Percentiles rank a stretch among this genome's conserved stretches.
These are phyloP conservation scores for Paragyromitra xinjiangensis DNA, from an alignment of 495 filamentous ascomycete species.

Conservation along the genomic window DNA sequence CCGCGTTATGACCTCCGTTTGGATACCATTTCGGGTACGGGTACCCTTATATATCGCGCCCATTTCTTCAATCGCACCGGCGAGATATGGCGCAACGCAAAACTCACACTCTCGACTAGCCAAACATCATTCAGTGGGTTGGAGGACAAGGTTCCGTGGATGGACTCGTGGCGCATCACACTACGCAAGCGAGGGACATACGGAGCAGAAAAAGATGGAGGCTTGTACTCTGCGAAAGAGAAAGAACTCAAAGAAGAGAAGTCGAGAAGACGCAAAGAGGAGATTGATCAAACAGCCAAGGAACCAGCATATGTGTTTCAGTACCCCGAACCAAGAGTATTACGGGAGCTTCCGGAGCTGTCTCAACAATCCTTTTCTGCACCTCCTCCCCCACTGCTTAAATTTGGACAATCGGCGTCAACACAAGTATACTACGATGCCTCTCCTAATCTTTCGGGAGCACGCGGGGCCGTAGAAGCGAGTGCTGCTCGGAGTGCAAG, in stretches of 20 bases:
- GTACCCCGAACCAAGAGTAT: not conserved
- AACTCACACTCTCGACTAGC: constrained; percentile 72
- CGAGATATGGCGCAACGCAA: constrained; percentile 74
- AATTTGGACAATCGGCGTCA: not conserved
- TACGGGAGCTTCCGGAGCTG: not conserved
- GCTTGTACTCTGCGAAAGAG: constrained; percentile 42
- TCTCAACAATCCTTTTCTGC: not conserved
- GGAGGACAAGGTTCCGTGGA: constrained; percentile 66
- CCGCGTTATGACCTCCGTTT: constrained; percentile 73
- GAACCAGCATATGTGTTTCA: not conserved
- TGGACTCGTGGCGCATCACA: constrained; percentile 70
- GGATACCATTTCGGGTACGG: constrained; percentile 66
- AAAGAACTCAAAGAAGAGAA: constrained; percentile 34
- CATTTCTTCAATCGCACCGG: constrained; percentile 71
- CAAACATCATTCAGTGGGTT: constrained; percentile 71
- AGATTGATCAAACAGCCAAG: constrained; percentile 25
- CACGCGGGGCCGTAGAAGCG: too few species aligned
- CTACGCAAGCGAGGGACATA: constrained; percentile 56
- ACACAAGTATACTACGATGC: not conserved
- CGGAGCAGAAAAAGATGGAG: constrained; percentile 41
- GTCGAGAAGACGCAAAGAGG: constrained; percentile 33
- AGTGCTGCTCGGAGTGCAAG: too few species aligned
- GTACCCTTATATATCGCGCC: constrained; percentile 69
- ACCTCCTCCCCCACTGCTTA: not conserved
- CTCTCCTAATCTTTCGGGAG: too few species aligned